Conservation (phyloP, 2,329 filamentous ascomycete genomes). For the Exserohilum rostratum region DNA sequence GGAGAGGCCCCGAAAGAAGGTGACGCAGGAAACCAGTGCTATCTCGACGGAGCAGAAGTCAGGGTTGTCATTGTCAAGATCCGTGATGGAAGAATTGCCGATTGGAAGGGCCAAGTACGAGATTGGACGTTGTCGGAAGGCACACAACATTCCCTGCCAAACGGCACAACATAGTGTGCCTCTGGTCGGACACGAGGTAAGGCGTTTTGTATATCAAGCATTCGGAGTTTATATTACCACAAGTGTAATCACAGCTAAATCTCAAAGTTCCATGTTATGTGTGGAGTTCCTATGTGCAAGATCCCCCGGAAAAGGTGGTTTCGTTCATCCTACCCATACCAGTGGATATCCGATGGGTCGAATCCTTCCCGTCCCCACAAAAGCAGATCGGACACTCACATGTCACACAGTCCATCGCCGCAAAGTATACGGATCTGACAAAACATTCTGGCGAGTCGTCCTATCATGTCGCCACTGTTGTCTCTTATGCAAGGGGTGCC, state of each 20-base stretch:
- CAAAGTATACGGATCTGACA: neutral
- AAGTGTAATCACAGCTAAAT: neutral
- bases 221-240: neutral
- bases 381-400: neutral
- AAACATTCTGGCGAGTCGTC: neutral
- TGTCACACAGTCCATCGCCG: neutral
- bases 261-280: too few relatives aligned
- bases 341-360: neutral
- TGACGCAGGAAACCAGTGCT: conserved; percentile 63
- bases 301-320: neutral
- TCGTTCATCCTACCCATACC: neutral
- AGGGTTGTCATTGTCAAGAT: conserved; percentile 87
- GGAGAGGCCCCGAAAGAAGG: conserved; percentile 48
- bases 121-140: conserved; percentile 64
- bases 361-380: neutral
- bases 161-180: conserved; percentile 1
- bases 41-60: conserved; percentile 82
- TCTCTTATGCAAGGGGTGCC: conserved; percentile 9
- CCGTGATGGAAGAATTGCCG: conserved; percentile 83
- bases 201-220: neutral
- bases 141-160: neutral
- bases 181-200: neutral
- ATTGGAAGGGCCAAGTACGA: conserved; percentile 92
- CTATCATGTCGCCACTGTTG: neutral
- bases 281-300: neutral